Evolutionary conservation across 1,284 basidiomycete species (phyloP).

Genomic region (Ustilago loliicola): DNA sequence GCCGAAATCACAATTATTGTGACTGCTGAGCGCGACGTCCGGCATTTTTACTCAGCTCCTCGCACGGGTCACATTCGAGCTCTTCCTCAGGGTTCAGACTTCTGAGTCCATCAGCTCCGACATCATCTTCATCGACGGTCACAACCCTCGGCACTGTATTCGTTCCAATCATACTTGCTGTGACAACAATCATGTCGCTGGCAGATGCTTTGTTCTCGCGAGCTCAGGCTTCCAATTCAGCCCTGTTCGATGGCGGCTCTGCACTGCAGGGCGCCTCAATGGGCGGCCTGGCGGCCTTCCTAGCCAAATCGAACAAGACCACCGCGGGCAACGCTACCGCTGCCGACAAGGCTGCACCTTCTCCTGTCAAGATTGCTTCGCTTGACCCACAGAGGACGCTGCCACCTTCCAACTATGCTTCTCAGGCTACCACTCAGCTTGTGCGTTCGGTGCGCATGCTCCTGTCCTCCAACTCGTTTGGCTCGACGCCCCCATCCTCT

Average conservation of each 20-base stretch:
- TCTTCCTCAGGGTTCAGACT: not conserved
- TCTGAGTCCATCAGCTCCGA: not conserved
- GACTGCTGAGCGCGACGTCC: not conserved
- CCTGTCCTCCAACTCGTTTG: constrained; percentile 20
- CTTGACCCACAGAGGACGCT: constrained; percentile 24
- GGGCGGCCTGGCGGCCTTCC: constrained; percentile 44
- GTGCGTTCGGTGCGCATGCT: constrained; percentile 44
- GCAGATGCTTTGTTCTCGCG: constrained; percentile 38
- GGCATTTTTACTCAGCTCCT: constrained; percentile 1
- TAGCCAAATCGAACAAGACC: constrained; percentile 22
- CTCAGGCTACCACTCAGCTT: constrained; percentile 32
- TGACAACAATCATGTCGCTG: constrained; percentile 23
- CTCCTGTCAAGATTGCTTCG: constrained; percentile 21
- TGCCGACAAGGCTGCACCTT: not conserved
- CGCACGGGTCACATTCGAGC: not conserved
- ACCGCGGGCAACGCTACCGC: constrained; percentile 1
- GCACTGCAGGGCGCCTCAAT: constrained; percentile 1
- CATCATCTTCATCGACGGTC: not conserved
- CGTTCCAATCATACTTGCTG: too few relatives aligned
- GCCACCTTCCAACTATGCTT: constrained; percentile 37
- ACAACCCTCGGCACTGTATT: not conserved
- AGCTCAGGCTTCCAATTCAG: constrained; percentile 25
- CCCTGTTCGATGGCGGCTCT: not conserved
- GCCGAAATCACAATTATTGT: not conserved
- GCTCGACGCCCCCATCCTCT: constrained; percentile 1